phyloP scores from a whole-genome alignment of 352 stramenopile species.

The Phytophthora pinifolia region DNA sequence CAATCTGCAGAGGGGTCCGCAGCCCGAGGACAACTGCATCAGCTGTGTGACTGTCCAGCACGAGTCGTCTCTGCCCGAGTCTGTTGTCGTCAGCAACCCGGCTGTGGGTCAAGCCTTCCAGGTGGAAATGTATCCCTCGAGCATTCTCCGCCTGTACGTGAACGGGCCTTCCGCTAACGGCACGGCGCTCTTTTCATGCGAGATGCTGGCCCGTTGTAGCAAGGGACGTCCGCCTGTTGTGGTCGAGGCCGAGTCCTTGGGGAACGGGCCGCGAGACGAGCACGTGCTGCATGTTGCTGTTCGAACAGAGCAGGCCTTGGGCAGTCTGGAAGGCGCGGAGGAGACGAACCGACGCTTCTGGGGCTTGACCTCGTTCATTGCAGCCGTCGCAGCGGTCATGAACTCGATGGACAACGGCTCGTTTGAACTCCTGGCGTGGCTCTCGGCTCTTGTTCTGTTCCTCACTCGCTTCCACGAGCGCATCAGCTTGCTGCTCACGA shows the following conservation, averaged over 20 bases:
- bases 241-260: conserved; percentile 49
- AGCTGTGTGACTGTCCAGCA: conserved; percentile 78
- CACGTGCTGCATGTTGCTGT: conserved; percentile 49
- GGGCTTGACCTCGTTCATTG: conserved; percentile 44
- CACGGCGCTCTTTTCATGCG: conserved; percentile 53
- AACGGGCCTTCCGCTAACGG: conserved; percentile 60
- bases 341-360: conserved; percentile 45
- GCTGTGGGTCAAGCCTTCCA: conserved; percentile 46
- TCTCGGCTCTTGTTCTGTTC: conserved; percentile 51
- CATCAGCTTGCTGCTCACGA: conserved; percentile 55
- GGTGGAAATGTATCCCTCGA: conserved; percentile 74
- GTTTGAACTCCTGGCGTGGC: conserved; percentile 54
- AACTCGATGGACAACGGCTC: conserved; percentile 42
- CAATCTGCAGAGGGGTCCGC: conserved; percentile 59
- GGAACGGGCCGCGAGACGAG: conserved; percentile 34
- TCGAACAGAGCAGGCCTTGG: conserved; percentile 26
- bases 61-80: conserved; percentile 61
- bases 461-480: conserved; percentile 55
- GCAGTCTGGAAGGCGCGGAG: conserved; percentile 19
- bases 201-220: conserved; percentile 45
- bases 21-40: conserved; percentile 67
- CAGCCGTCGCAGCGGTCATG: conserved; percentile 41
- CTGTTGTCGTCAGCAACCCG: conserved; percentile 52
- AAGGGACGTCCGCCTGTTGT: conserved; percentile 25
- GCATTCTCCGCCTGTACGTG: conserved; percentile 72